These are phyloP conservation scores for Forsythia viridissima DNA, from an alignment of 257 asterid species.

Conservation along the genomic window DNA sequence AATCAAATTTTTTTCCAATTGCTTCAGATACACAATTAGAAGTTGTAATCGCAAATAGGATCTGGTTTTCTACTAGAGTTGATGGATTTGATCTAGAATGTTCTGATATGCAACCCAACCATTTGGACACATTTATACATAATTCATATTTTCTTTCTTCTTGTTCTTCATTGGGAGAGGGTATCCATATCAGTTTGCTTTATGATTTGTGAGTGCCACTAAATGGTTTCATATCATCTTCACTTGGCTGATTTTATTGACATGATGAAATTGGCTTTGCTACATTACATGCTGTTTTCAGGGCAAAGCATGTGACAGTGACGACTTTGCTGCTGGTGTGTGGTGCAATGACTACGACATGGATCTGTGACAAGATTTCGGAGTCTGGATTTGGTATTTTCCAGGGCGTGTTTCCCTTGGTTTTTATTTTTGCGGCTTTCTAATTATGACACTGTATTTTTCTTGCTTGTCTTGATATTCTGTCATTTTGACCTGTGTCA, in stretches of 20 bases:
- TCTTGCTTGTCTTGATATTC: not conserved
- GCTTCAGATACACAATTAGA: not conserved
- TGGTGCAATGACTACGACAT: slow-evolving; percentile 94
- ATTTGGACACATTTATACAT: not conserved
- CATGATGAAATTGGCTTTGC: not conserved
- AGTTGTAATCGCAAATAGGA: not conserved
- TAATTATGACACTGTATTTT: slow-evolving; percentile 4
- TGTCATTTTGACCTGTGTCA: not conserved
- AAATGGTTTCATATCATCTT: not conserved
- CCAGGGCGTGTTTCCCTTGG: not conserved
- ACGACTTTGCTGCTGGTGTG: slow-evolving; percentile 76
- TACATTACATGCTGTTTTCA: slow-evolving; percentile 29
- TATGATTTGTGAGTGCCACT: slow-evolving; percentile 3
- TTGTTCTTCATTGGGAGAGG: not conserved
- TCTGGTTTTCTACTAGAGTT: not conserved
- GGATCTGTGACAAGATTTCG: slow-evolving; percentile 91
- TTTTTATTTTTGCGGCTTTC: slow-evolving; percentile 2
- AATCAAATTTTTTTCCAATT: not conserved
- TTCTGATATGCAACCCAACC: not conserved
- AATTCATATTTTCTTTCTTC: not conserved
- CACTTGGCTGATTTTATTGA: not conserved
- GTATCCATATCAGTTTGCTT: not conserved
- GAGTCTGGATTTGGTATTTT: slow-evolving; percentile 92
- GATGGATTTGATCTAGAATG: not conserved
- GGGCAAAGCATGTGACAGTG: slow-evolving; percentile 84